These are phyloP conservation scores for Suillus discolor DNA, from an alignment of 768 basidiomycete genomes.

Conservation along the genomic window DNA sequence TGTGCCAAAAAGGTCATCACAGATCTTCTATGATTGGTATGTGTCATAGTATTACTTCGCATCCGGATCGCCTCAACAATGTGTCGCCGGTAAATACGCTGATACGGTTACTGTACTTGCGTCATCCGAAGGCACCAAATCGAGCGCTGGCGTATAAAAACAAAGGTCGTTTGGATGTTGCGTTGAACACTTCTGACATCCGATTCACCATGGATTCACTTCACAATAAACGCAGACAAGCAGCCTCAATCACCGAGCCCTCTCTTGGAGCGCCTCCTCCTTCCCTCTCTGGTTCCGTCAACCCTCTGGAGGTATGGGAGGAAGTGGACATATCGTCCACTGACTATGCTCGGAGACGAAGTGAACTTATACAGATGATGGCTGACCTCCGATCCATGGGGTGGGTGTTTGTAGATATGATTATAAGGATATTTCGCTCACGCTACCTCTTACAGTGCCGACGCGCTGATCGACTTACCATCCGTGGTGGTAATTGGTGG, in stretches of 20 bases:
- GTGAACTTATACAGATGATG: constrained; percentile 41
- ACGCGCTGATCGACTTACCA: constrained; percentile 46
- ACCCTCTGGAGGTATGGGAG: constrained; percentile 13
- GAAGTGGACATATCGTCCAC: constrained; percentile 28
- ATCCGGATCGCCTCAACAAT: neutral
- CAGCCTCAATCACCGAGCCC: neutral
- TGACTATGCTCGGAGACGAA: constrained; percentile 43
- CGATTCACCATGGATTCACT: neutral
- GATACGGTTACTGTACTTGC: neutral
- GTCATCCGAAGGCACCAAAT: neutral
- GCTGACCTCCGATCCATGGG: constrained; percentile 44
- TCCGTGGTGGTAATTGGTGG: constrained; percentile 57
- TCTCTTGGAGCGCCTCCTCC: neutral
- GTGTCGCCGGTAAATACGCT: neutral
- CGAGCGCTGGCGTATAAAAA: neutral
- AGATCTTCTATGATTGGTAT: neutral
- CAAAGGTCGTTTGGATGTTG: neutral
- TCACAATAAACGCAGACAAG: neutral
- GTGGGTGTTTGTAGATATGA: constrained; percentile 22
- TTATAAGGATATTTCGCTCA: constrained; percentile 5
- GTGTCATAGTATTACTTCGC: neutral
- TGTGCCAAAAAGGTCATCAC: neutral
- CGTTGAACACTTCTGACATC: neutral
- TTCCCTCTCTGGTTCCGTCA: neutral
- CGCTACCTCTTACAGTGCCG: constrained; percentile 32